Conservation (phyloP, 2,329 filamentous ascomycete genomes). For the Xylaria sp. region DNA sequence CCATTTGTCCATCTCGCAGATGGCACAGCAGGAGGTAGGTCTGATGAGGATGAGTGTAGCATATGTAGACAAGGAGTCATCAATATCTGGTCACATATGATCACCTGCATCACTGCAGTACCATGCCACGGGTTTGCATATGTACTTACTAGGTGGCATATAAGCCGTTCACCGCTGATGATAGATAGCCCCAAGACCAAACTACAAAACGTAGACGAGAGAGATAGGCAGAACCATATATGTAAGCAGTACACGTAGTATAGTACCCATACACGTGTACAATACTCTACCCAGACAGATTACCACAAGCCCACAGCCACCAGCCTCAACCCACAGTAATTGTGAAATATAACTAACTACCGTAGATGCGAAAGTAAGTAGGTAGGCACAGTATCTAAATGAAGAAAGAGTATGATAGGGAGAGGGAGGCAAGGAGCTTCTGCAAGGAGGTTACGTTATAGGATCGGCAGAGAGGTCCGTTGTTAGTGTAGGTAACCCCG, state of each 20-base stretch:
- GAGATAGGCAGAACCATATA: too few relatives aligned
- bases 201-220: not conserved
- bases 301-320: too few relatives aligned
- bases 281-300: too few relatives aligned
- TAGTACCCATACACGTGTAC: too few relatives aligned
- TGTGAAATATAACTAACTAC: too few relatives aligned
- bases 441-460: not conserved
- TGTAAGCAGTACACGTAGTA: too few relatives aligned
- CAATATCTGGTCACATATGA: slow-evolving; percentile 33
- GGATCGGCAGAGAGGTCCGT: too few relatives aligned
- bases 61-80: slow-evolving; percentile 11
- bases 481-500: not conserved
- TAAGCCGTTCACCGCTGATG: slow-evolving; percentile 31
- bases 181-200: slow-evolving; percentile 12
- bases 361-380: too few relatives aligned
- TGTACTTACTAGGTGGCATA: not conserved
- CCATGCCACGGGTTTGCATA: slow-evolving; percentile 21
- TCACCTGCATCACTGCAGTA: slow-evolving; percentile 24
- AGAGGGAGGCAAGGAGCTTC: too few relatives aligned
- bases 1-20: not conserved
- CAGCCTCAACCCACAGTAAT: too few relatives aligned
- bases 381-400: too few relatives aligned
- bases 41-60: not conserved
- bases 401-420: too few relatives aligned
- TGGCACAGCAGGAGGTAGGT: not conserved